Percentiles rank a stretch among this genome's conserved stretches.
Conservation (phyloP, 345 rosid genomes). For the Syzygium aqueum region DNA sequence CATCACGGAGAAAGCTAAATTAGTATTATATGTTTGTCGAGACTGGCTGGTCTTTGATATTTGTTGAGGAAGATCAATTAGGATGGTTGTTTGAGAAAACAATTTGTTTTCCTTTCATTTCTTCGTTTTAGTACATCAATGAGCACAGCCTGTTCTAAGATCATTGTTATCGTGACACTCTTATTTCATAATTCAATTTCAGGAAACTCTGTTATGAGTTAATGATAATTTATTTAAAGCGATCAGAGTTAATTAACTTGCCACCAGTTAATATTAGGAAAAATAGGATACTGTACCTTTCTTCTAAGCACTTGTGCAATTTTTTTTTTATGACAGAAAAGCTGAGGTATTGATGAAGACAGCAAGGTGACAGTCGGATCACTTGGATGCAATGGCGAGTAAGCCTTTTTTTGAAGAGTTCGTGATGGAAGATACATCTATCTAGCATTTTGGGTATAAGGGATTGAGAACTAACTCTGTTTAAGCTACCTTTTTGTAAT, state of each 20-base stretch:
- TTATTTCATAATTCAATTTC: neutral
- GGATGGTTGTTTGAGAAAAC: neutral
- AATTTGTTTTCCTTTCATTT: neutral
- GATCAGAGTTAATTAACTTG: neutral
- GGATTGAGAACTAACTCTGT: neutral
- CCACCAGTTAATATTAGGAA: neutral
- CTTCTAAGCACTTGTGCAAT: neutral
- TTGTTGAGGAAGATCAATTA: neutral
- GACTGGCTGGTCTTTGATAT: neutral
- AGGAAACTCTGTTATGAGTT: neutral
- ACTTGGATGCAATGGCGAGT: neutral
- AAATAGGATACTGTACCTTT: neutral
- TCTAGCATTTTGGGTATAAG: neutral
- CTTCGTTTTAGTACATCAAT: neutral
- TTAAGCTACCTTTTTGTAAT: neutral
- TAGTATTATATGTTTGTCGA: neutral
- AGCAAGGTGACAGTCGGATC: neutral
- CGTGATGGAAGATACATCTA: neutral
- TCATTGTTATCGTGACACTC: neutral
- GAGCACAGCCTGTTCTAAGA: neutral
- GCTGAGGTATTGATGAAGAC: neutral
- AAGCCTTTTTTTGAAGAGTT: neutral
- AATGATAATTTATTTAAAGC: neutral
- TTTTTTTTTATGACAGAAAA: neutral
- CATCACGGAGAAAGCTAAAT: neutral